Base-by-base conservation (phyloP, 2,329 filamentous ascomycete species). In the Magnaporthiopsis incrustans region DNA sequence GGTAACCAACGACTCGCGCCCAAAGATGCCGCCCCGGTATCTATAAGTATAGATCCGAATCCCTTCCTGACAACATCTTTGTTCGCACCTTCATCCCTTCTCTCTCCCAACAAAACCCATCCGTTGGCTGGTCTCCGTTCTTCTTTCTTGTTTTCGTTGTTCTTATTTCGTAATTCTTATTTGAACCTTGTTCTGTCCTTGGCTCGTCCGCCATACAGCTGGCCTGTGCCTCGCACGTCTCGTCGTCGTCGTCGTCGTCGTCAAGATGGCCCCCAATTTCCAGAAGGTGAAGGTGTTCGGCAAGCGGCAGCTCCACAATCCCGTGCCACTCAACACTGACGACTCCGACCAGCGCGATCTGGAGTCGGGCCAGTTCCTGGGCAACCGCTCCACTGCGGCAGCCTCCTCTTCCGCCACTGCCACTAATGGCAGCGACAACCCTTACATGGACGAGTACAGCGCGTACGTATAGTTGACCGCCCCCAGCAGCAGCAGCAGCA, bases 361-460 rank as follows among this genome's bases (percentile, higher is more conserved):
- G 22, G 73, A 74, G 66, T 68, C 71, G 56, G 73, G 73, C 12
- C 71, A 68, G 59, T 73, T 71, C 68, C 64, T 73, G 57, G 69
- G 68, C 53, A 71, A 73, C 63, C 70, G 58, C 60, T 65, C 70
- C 62, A 70, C 58, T 22, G 30, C 26, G 22, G 44, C 10, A 32
- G 58, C 4, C 7, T 11, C 8, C n/a, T 63, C 69, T 14, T 25
- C 63, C 65, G 58, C 57, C 30, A 61, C 58, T 61, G 65, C 11
- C 35, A 69, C 66, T 66, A 71, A 68, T 60, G 68, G 70, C 56
- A 70, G 69, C 63, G 69, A 71, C 59, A 73, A 71, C 67, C 71
- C 71, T 59, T 73, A 73, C 69, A 67, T 72, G 68, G 73, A 74
- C 30, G 72, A 74, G 67, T 74, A 74, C 66, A 70, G 66, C 67